A percentile compares a stretch with the other conserved stretches of the same genome.
Evolutionary conservation across 768 basidiomycete genomes (phyloP).

Genomic region (Paxillus ammoniavirescens): DNA sequence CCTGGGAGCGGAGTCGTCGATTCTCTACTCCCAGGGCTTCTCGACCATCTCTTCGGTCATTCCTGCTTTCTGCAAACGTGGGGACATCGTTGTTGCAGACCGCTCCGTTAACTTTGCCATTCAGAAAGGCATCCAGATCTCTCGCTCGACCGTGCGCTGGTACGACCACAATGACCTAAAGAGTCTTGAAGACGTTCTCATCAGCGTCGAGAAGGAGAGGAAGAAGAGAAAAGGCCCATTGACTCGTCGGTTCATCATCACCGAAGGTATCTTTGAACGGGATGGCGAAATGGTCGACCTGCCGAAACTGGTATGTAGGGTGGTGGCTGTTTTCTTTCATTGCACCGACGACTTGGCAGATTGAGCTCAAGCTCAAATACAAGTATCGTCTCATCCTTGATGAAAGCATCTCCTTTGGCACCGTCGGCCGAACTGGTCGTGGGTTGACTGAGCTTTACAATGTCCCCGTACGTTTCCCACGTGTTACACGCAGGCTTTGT

Average conservation of each 20-base stretch:
- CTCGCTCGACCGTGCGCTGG: slow-evolving; percentile 89
- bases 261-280: slow-evolving; percentile 95
- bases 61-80: slow-evolving; percentile 96
- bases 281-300: slow-evolving; percentile 92
- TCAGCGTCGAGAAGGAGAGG: slow-evolving; percentile 82
- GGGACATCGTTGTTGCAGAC: slow-evolving; percentile 97
- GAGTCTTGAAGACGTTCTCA: slow-evolving; percentile 85
- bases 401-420: slow-evolving; percentile 91
- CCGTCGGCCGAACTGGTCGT: slow-evolving; percentile 89
- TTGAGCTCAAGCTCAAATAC: slow-evolving; percentile 92
- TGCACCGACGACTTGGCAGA: slow-evolving; percentile 42
- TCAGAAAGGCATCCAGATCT: slow-evolving; percentile 94
- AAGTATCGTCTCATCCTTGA: slow-evolving; percentile 95
- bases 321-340: not conserved
- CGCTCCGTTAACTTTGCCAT: slow-evolving; percentile 94
- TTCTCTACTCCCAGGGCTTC: slow-evolving; percentile 94
- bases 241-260: slow-evolving; percentile 91
- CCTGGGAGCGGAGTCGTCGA: slow-evolving; percentile 82
- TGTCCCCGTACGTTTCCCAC: slow-evolving; percentile 65
- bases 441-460: slow-evolving; percentile 95
- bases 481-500: not conserved
- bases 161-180: slow-evolving; percentile 95
- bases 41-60: slow-evolving; percentile 92
- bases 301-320: slow-evolving; percentile 76
- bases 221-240: slow-evolving; percentile 79